These are phyloP conservation scores for Carpediemonas membranifera DNA, from an alignment of 78 protist species.

Conservation along the genomic window DNA sequence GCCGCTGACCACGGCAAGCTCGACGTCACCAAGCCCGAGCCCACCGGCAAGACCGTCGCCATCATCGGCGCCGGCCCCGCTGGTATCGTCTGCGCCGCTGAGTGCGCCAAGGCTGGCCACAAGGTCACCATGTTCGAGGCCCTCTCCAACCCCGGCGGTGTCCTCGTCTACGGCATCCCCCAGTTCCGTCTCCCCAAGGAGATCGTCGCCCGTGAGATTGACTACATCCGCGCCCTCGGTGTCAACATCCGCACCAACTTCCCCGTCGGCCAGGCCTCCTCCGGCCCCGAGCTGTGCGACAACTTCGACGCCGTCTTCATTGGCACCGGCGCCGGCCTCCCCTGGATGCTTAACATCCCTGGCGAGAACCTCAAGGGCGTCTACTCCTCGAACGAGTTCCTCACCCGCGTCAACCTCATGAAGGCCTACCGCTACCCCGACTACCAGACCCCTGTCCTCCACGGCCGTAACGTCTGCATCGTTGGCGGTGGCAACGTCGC, in stretches of 20 bases:
- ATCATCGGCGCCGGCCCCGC: slow-evolving; percentile 24
- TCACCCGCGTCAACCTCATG: background rate
- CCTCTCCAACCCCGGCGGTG: background rate
- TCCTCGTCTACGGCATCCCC: background rate
- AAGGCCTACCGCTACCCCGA: background rate
- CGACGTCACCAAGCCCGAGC: background rate
- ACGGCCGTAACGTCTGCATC: background rate
- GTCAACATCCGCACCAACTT: background rate
- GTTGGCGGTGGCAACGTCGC: slow-evolving; percentile 25
- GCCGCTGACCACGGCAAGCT: background rate
- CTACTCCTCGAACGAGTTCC: background rate
- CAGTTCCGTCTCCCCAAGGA: slow-evolving; percentile 2
- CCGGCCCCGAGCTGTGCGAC: background rate
- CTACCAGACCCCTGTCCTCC: background rate
- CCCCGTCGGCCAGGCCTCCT: background rate
- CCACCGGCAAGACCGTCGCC: background rate
- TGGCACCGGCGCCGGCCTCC: background rate
- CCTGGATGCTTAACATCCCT: background rate
- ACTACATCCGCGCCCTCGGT: background rate
- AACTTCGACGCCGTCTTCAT: slow-evolving; percentile 13
- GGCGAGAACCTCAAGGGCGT: background rate
- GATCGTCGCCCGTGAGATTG: background rate
- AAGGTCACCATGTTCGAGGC: slow-evolving; percentile 4
- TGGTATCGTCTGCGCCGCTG: slow-evolving; percentile 13
- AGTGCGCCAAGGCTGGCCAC: slow-evolving; percentile 3